Conservation (phyloP, 148 eudicot species). For the Rheum nobile region DNA sequence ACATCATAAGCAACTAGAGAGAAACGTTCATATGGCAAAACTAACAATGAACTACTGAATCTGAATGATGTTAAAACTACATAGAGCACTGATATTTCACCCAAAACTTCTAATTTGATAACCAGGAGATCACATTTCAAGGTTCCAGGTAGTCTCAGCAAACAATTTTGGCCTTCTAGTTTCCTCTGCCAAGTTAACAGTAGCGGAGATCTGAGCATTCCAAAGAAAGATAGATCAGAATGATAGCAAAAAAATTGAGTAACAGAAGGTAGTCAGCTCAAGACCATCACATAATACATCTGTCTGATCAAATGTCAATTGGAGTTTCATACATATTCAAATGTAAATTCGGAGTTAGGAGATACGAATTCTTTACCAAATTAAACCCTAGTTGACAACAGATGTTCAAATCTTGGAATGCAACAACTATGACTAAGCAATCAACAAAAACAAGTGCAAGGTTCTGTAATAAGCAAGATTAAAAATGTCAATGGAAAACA, state of each 20-base stretch:
- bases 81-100: background rate
- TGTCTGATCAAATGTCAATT: too few relatives aligned
- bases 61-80: background rate
- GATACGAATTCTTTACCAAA: background rate
- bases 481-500: background rate
- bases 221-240: background rate
- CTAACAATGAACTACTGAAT: background rate
- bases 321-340: background rate
- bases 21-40: background rate
- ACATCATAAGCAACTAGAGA: background rate
- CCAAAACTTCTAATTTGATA: background rate
- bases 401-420: background rate
- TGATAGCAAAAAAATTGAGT: background rate
- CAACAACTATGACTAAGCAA: background rate
- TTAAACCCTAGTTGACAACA: background rate
- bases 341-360: background rate
- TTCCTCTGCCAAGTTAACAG: constrained; percentile 43
- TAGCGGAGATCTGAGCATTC: constrained; percentile 40
- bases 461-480: background rate
- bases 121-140: constrained; percentile 41
- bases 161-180: constrained; percentile 37
- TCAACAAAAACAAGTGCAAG: background rate
- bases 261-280: background rate
- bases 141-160: constrained; percentile 76
- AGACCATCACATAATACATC: background rate